These are phyloP conservation scores for Backusella liffmaniae DNA, from an alignment of 192 early-diverging fungal genomes.

Conservation along the genomic window DNA sequence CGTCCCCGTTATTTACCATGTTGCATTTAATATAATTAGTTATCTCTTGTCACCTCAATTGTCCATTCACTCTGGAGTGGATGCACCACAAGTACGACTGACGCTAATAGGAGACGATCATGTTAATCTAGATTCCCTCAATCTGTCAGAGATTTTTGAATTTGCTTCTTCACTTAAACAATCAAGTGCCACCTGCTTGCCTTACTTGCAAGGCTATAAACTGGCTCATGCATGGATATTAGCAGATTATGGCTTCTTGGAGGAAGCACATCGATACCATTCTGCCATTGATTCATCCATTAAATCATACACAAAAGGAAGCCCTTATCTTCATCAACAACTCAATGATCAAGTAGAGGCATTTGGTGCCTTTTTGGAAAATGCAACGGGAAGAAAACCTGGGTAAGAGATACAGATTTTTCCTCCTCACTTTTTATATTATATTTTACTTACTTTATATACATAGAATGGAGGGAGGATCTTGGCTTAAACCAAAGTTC, in stretches of 20 bases:
- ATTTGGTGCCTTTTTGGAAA: constrained; percentile 38
- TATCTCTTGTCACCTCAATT: constrained; percentile 31
- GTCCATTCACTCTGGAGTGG: constrained; percentile 57
- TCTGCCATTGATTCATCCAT: constrained; percentile 73
- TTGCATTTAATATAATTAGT: constrained; percentile 14
- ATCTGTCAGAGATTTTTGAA: constrained; percentile 85
- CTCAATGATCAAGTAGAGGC: constrained; percentile 63
- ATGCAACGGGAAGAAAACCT: constrained; percentile 3
- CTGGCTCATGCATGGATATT: constrained; percentile 79
- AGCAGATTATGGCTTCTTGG: constrained; percentile 75
- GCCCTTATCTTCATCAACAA: constrained; percentile 75
- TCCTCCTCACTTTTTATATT: not conserved
- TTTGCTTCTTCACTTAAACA: constrained; percentile 61
- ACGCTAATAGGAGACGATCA: constrained; percentile 63
- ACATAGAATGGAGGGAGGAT: constrained; percentile 26
- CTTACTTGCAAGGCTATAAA: constrained; percentile 92
- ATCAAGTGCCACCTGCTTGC: constrained; percentile 43
- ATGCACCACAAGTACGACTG: constrained; percentile 58
- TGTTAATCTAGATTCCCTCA: constrained; percentile 45
- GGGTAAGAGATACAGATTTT: not conserved
- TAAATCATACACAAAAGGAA: constrained; percentile 68
- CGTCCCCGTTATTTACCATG: not conserved
- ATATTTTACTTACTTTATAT: too few relatives aligned
- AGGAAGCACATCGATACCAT: constrained; percentile 76
- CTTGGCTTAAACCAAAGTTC: constrained; percentile 49